phyloP scores from a whole-genome alignment of 2,329 filamentous ascomycete genomes.

The Fusarium compactum region DNA sequence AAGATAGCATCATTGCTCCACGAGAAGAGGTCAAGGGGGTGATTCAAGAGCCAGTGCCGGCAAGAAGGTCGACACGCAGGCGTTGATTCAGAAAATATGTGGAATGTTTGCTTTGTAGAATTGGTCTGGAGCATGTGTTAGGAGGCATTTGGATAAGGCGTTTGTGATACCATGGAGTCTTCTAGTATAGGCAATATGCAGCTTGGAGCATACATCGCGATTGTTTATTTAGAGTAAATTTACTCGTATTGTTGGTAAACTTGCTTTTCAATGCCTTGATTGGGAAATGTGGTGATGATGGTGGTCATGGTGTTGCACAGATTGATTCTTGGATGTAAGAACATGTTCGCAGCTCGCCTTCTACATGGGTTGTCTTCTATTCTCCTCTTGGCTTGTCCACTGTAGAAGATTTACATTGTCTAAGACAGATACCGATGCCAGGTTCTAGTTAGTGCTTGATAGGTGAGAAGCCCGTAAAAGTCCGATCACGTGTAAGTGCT shows the following conservation, averaged over 20 bases:
- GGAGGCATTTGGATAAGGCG: constrained; percentile 21
- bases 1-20: constrained; percentile 57
- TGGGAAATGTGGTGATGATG: constrained; percentile 2
- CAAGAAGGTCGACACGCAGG: constrained; percentile 45
- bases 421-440: background rate
- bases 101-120: constrained; percentile 6
- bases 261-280: constrained; percentile 3
- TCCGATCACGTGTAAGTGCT: constrained; percentile 8
- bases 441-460: background rate
- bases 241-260: background rate
- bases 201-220: background rate
- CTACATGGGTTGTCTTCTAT: background rate
- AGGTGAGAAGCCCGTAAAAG: background rate
- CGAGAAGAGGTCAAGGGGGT: constrained; percentile 45
- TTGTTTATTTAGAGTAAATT: constrained; percentile 2
- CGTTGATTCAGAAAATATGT: constrained; percentile 16
- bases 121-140: constrained; percentile 4
- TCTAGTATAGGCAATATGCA: background rate
- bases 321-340: background rate
- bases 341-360: background rate
- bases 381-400: background rate
- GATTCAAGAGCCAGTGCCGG: constrained; percentile 34
- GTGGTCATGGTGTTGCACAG: background rate
- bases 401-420: background rate
- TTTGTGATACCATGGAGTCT: constrained; percentile 31